phyloP scores from a whole-genome alignment of 2,329 filamentous ascomycete genomes.

The Leptodontidium sp. region DNA sequence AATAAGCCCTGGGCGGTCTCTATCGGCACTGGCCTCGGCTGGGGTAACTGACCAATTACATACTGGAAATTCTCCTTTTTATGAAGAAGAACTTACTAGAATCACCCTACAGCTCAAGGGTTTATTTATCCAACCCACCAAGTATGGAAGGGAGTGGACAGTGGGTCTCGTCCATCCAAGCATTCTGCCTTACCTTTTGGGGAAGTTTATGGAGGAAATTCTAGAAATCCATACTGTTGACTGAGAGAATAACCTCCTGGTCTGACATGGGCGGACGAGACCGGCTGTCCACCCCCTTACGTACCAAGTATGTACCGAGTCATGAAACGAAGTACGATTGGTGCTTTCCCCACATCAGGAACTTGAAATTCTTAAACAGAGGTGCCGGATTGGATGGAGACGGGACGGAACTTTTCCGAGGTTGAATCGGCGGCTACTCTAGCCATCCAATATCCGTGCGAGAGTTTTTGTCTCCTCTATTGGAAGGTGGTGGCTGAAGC shows the following conservation, averaged over 20 bases:
- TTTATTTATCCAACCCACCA: too few species aligned
- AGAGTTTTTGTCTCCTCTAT: too few species aligned
- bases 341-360: not conserved
- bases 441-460: constrained; percentile 1
- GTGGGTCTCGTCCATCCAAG: too few species aligned
- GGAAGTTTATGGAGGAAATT: not conserved
- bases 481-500: too few species aligned
- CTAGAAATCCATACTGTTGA: not conserved
- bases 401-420: not conserved
- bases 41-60: too few species aligned
- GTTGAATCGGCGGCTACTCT: not conserved
- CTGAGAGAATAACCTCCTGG: not conserved
- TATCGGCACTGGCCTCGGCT: too few species aligned
- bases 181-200: not conserved
- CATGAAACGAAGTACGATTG: constrained; percentile 1
- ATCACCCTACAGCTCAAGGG: too few species aligned
- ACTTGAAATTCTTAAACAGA: not conserved
- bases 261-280: not conserved
- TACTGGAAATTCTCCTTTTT: too few species aligned
- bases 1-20: too few species aligned
- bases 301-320: not conserved
- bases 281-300: not conserved
- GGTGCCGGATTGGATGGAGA: not conserved
- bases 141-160: too few species aligned
- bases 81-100: too few species aligned